Base-by-base conservation (phyloP, 116 monocot species). In the Iris pallida region DNA sequence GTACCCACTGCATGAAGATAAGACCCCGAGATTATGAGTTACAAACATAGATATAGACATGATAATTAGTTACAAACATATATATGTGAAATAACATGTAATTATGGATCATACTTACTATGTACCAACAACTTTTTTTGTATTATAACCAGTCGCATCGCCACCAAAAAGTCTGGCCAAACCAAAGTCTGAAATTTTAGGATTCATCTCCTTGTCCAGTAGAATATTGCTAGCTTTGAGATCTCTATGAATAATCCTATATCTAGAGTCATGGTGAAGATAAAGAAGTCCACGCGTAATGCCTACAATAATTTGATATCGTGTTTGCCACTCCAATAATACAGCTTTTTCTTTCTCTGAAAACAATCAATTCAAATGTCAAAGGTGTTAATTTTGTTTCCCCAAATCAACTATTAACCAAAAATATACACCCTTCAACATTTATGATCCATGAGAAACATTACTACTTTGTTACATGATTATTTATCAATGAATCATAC, bases 151-250 rank as follows among this genome's bases (percentile, higher is more conserved):
- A 43, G 70, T 71, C 13, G 75, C 73, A 41, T 83, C 71, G 2
- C 79, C 81, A 42, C 76, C 71, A 47, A 83, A 83, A 53, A 83
- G 78, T 55, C 79, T 83, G 2, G 82, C 82, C 55, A 82, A 19
- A 2, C 82, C 82, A 48, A 82, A 82, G 42, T 82, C 82, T 20
- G 82, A 82, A 20, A 82, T 82, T 72, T 78, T 83, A 5, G 83
- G 79, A n/a, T 55, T 83, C 83, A 83, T 78, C 42, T 66, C 68
- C 44, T 67, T 45, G 44, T 83, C 83, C 3, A 83, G 71, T 7
- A 83, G 71, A 20, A 83, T 67, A 53, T 83, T 83, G 62, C 79
- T 78, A 0, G 78, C 74, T 66, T 82, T 82, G 20, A 82, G 69
- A 70, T 82, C 82, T 59, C 82, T 73, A 56, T 82, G 82, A 17